Base-by-base conservation (phyloP, 352 stramenopile species). In the Globisporangium paddicum region DNA sequence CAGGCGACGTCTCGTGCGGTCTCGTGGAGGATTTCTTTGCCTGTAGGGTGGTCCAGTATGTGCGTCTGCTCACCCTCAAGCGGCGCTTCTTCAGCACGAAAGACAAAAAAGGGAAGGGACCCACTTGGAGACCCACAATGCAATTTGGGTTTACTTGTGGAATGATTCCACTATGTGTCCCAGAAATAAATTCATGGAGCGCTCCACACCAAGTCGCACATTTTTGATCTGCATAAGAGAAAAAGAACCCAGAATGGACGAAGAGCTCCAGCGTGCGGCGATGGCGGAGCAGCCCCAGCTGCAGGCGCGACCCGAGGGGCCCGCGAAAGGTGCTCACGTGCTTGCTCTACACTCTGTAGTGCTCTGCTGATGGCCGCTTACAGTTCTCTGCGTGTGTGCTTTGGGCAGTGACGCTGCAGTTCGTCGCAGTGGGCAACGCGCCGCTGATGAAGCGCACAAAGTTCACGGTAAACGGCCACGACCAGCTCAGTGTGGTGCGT, bases 401-500 rank as follows among this genome's bases (percentile, higher is more conserved):
- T n/a, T 21, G 37, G 28, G n/a, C 37, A 94, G 85, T 94, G 50
- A 94, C 79, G 53, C 63, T 94, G 61, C 85, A 94, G 67, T 95
- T 95, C 55, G 74, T 90, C 16, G 85, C 82, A 1, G 81, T 88
- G 56, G 85, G 82, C 42, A 92, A 76, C 45, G 85, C 82, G 38
- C 82, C 82, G 55, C 72, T 95, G 23, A 90, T 95, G 82, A 92
- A 95, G 67, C 81, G 83, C 51, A 95, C 77, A 60, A 95, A 95
- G 67, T 95, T 95, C 58, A 95, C 82, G 2, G 83, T 93, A 28
- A 87, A 79, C 25, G 85, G 81, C 16, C 60, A 74, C 21, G 85
- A 95, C 55, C 67, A 77, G 35, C 77, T 95, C 26, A 90, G 85
- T 34, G 79, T 93, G 42, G 85, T 90, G 56, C 58, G 77, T 72